phyloP scores from a whole-genome alignment of 352 stramenopile species.

The Phytopythium sindhum region DNA sequence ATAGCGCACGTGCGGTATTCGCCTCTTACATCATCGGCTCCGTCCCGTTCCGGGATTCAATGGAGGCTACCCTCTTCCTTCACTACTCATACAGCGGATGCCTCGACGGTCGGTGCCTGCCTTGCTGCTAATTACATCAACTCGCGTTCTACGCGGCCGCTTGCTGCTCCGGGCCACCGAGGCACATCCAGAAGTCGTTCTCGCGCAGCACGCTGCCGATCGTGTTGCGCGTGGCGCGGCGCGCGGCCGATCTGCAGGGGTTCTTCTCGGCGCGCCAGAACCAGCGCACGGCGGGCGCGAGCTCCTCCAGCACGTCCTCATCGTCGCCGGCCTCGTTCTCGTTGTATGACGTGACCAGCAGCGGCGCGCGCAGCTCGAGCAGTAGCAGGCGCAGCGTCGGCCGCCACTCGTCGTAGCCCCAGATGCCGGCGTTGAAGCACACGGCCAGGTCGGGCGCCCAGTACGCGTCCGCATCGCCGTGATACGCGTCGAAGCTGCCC shows the following conservation, averaged over 20 bases:
- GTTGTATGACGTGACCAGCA: constrained; percentile 87
- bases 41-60: not conserved
- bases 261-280: constrained; percentile 79
- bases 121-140: no score
- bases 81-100: not conserved
- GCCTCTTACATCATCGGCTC: not conserved
- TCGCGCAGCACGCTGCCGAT: constrained; percentile 60
- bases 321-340: constrained; percentile 75
- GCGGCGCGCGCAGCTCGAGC: constrained; percentile 41
- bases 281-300: constrained; percentile 42
- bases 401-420: constrained; percentile 86
- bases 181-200: constrained; percentile 85
- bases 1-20: constrained; percentile 9
- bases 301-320: constrained; percentile 62
- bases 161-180: constrained; percentile 18
- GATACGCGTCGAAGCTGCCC: constrained; percentile 60
- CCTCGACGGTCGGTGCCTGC: not conserved
- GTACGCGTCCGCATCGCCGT: constrained; percentile 40
- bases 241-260: constrained; percentile 32
- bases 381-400: constrained; percentile 69
- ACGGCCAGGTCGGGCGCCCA: constrained; percentile 53
- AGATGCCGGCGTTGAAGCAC: constrained; percentile 86
- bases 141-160: not conserved
- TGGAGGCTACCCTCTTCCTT: constrained; percentile 6
- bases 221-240: constrained; percentile 54